Percentiles rank a stretch among this genome's conserved stretches.
These are phyloP conservation scores for Phlebiopsis gigantea DNA, from an alignment of 768 basidiomycete genomes.

Conservation along the genomic window DNA sequence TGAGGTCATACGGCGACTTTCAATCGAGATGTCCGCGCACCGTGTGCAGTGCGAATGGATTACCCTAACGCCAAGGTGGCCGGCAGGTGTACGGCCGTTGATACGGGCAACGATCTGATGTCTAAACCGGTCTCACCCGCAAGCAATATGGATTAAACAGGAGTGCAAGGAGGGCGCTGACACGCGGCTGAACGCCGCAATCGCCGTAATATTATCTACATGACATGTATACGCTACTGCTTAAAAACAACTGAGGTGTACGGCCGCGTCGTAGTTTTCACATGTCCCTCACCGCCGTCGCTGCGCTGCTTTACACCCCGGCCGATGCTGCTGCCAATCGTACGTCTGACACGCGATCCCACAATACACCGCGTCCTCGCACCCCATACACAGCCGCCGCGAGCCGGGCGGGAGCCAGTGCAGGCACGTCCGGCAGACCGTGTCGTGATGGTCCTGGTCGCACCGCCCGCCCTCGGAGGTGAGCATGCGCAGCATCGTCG, in stretches of 20 bases:
- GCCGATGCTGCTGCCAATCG: constrained; percentile 8
- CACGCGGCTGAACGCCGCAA: background rate
- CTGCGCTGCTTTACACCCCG: background rate
- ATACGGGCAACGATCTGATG: no score
- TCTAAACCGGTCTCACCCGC: constrained; percentile 17
- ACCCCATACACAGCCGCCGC: background rate
- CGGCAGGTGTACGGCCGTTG: no score
- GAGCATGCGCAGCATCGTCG: background rate
- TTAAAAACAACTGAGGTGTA: no score
- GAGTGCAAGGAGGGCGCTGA: background rate
- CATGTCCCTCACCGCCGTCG: background rate
- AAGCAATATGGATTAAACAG: constrained; percentile 14
- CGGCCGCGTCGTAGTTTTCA: background rate
- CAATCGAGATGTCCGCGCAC: no score
- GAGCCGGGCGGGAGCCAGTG: background rate
- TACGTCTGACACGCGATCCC: constrained; percentile 5
- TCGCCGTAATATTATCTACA: background rate
- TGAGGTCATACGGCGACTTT: no score
- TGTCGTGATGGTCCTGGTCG: background rate
- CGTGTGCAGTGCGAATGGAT: no score
- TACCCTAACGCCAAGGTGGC: no score
- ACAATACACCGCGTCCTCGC: constrained; percentile 6
- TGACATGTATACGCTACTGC: background rate
- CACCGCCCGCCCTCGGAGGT: background rate
- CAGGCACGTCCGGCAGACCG: background rate